Percentiles rank a stretch among this genome's conserved stretches.
Evolutionary conservation across 1,139 yeast genomes (phyloP).

Genomic region (Spencermartinsiella ligniputridi): DNA sequence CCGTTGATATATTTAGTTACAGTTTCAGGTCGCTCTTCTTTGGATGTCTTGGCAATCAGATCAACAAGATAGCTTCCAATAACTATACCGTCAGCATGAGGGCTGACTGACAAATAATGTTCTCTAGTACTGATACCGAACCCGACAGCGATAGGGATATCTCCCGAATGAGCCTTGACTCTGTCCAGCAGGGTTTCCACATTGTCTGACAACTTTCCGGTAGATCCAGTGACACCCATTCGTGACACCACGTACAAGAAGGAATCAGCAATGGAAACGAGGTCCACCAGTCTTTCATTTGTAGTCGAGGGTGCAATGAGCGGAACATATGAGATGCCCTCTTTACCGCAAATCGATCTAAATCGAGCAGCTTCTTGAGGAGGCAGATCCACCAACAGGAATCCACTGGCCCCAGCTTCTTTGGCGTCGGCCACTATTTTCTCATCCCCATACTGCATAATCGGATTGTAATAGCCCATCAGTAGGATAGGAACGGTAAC

Average conservation of each 20-base stretch:
- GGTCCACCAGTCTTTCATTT: slow-evolving; percentile 71
- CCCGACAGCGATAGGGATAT: slow-evolving; percentile 89
- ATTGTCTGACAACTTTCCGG: slow-evolving; percentile 57
- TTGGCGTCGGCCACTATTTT: slow-evolving; percentile 71
- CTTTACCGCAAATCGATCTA: slow-evolving; percentile 62
- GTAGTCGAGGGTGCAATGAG: slow-evolving; percentile 94
- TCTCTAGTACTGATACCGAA: slow-evolving; percentile 95
- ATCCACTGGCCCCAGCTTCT: slow-evolving; percentile 91
- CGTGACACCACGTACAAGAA: slow-evolving; percentile 92
- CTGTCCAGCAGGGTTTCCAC: slow-evolving; percentile 66
- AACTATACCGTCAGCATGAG: slow-evolving; percentile 84
- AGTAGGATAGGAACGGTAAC: slow-evolving; percentile 82
- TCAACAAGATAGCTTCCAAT: slow-evolving; percentile 85
- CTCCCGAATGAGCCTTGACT: slow-evolving; percentile 68
- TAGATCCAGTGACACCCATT: slow-evolving; percentile 97
- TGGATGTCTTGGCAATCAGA: slow-evolving; percentile 58
- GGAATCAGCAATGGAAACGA: slow-evolving; percentile 84
- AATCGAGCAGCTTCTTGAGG: slow-evolving; percentile 95
- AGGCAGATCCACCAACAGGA: slow-evolving; percentile 90
- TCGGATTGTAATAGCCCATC: slow-evolving; percentile 98
- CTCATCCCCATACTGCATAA: slow-evolving; percentile 84
- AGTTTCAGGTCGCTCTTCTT: slow-evolving; percentile 52
- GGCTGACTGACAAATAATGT: slow-evolving; percentile 76
- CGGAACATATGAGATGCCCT: slow-evolving; percentile 82
- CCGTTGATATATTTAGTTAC: slow-evolving; percentile 66